Base-by-base conservation (phyloP, 257 asterid species). In the Nicotiana obtusifolia region DNA sequence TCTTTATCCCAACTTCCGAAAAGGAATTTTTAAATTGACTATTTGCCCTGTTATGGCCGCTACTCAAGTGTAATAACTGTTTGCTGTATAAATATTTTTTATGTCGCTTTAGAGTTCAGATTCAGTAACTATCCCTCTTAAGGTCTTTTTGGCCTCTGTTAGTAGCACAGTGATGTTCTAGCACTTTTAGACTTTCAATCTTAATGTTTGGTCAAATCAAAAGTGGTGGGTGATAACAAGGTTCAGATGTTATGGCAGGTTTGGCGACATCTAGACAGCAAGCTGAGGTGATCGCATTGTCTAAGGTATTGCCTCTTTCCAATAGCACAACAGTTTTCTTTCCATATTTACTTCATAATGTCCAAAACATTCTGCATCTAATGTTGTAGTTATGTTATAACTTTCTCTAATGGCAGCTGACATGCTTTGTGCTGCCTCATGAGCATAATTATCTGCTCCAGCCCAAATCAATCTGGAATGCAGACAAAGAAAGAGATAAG, bases 391-490 rank as follows among this genome's bases (percentile, higher is more conserved):
- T 64, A 84, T 66, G 64, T 84, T 81, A 76, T n/a, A 67, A 84
- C 64, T n/a, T 71, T 20, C 22, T 84, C 78, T 84, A 66, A 56
- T 89, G 87, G 84, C 95, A 95, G 99, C 90, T 95, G 76, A 94
- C 97, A 86, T 95, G 99, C 92, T 84, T 95, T 84, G 81, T 91
- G 86, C 93, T 95, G 86, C 97, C 95, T 77, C 88, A 81, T 20
- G 92, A 92, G 88, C 93, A 94, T 84, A 17, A 86, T 26, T 49
- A 85, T 84, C 87, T 95, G 85, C 87, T 95, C 68, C 83, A 91
- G 61, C 86, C 96, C 28, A 91, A 88, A 86, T 94, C 99, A 84
- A 92, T 94, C 83, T 95, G 99, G 99, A 92, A 91, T 67, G 91
- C 97, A 1, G 95, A 92, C 81, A 88, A 86, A 83, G 81, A 90